Conservation (phyloP, 1,284 basidiomycete species). For the Cryptococcus sp. region DNA sequence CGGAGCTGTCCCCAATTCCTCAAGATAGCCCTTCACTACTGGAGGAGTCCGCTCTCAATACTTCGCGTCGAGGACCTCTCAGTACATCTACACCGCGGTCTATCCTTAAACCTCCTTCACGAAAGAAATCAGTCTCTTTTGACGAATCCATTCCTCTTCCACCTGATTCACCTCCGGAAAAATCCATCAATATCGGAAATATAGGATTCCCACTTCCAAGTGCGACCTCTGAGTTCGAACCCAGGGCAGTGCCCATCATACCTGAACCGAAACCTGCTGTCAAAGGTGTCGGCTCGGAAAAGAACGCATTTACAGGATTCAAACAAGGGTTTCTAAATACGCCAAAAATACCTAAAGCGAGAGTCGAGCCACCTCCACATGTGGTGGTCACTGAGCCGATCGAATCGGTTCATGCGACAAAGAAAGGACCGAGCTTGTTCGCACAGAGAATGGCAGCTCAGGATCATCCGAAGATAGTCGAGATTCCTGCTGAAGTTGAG, state of each 20-base stretch:
- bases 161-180: constrained; percentile 26
- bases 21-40: not conserved
- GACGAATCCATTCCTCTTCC: constrained; percentile 35
- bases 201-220: constrained; percentile 28
- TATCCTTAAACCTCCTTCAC: constrained; percentile 34
- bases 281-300: constrained; percentile 1
- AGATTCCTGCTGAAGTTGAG: constrained; percentile 2
- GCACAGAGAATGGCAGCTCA: constrained; percentile 13
- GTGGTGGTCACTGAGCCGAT: not conserved
- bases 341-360: not conserved
- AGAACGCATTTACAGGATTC: constrained; percentile 33
- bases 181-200: not conserved
- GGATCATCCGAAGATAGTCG: constrained; percentile 9
- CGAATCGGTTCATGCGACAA: not conserved
- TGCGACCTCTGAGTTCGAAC: constrained; percentile 10
- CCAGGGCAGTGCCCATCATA: constrained; percentile 30
- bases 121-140: constrained; percentile 42
- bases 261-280: constrained; percentile 21
- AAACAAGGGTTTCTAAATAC: constrained; percentile 30
- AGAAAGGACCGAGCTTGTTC: constrained; percentile 22
- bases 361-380: not conserved
- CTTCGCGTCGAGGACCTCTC: constrained; percentile 2
- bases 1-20: not conserved
- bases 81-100: constrained; percentile 18
- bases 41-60: constrained; percentile 3